Base-by-base conservation (phyloP, 768 basidiomycete species). In the Clitopilus passeckerianus region DNA sequence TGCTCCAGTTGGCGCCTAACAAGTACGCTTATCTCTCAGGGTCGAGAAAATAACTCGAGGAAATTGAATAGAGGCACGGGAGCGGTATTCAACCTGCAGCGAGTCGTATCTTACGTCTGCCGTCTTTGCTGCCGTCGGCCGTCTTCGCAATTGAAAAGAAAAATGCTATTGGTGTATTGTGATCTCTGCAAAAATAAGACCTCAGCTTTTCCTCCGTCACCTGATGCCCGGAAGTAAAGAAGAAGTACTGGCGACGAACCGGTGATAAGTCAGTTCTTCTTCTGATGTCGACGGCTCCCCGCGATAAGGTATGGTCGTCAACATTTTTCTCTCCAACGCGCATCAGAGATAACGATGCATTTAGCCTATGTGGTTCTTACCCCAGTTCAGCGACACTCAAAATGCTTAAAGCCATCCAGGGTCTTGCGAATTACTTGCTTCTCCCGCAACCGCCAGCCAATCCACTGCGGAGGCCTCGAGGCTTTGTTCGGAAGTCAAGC, bases 21-120 rank as follows among this genome's bases (percentile, higher is more conserved):
- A 30, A 7, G 37, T 41, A n/a, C n/a, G 12, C 37, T 41, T 41
- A 41, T 41, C 37, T 41, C 37, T 23, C 52, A 53, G 50, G 61
- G 64, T 50, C 37, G 34, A 27, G 55, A 34, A 15, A 52, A 58
- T 22, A 57, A 34, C 24, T n/a, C 20, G 10, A 30, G 58, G 27
- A 30, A 30, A 30, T 30, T 30, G 27, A 30, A 30, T n/a, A 30
- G 27, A 7, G 27, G 27, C 27, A 30, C 27, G 27, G 4, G 27
- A 30, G 27, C 27, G 4, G 27, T 30, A 4, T 30, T 30, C 27
- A 30, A 30, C 4, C 7, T 34, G 33, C 43, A 44, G 33, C 53
- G 59, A 41, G 37, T 41, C 37, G 37, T 41, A 41, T 41, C 37
- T 41, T 41, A 14, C 37, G 7, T 30, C 37, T 2, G 10, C 14